Evolutionary conservation across 306 rosid species (phyloP).

Genomic region (Cotoneaster glaucophyllus): DNA sequence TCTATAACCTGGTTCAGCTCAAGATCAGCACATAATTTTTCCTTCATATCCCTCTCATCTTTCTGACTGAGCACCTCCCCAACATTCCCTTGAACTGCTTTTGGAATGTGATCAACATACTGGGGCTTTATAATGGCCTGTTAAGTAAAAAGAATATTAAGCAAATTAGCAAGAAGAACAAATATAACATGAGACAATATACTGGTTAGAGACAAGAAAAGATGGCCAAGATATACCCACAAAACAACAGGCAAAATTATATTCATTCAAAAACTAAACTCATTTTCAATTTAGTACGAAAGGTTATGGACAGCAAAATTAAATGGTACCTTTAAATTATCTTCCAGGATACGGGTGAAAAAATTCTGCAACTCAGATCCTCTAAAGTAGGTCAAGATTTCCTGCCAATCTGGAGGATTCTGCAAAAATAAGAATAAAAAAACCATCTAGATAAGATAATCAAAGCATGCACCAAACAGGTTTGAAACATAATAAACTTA

Average conservation of each 20-base stretch:
- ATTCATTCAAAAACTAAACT: background rate
- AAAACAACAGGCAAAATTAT: background rate
- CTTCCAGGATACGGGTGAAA: conserved; percentile 89
- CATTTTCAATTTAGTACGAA: background rate
- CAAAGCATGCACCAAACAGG: background rate
- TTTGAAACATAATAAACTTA: background rate
- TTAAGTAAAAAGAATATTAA: conserved; percentile 2
- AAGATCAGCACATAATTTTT: conserved; percentile 68
- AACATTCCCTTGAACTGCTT: conserved; percentile 97
- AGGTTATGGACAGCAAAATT: background rate
- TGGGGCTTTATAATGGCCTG: conserved; percentile 98
- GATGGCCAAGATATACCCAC: background rate
- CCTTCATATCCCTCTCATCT: conserved; percentile 71
- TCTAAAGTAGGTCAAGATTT: conserved; percentile 81
- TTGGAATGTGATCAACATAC: conserved; percentile 95
- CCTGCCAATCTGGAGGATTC: conserved; percentile 99
- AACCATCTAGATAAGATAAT: background rate
- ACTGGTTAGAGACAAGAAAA: background rate
- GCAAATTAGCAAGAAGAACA: background rate
- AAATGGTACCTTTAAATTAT: conserved; percentile 68
- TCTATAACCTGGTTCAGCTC: conserved; percentile 93
- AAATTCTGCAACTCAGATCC: conserved; percentile 97
- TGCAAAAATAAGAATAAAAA: conserved; percentile 16
- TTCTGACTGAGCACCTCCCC: conserved; percentile 87
- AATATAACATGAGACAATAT: background rate